Conservation (phyloP, 2,329 filamentous ascomycete genomes). For the Fusarium sp. region DNA sequence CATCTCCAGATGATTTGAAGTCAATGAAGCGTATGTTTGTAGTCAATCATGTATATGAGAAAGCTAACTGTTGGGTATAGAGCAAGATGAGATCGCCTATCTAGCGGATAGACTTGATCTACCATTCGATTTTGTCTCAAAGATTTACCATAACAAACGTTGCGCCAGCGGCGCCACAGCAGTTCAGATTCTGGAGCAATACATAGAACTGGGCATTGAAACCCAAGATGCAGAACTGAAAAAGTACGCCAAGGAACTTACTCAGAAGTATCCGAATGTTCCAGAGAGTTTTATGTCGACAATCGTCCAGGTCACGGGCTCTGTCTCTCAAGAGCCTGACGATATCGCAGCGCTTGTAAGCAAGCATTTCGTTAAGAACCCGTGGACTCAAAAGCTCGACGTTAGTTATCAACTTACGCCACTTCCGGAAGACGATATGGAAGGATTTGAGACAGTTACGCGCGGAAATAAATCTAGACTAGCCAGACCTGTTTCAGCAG, state of each 20-base stretch:
- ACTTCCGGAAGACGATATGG: slow-evolving; percentile 49
- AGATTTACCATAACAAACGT: slow-evolving; percentile 54
- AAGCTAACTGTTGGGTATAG: slow-evolving; percentile 32
- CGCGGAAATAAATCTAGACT: slow-evolving; percentile 25
- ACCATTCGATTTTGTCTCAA: slow-evolving; percentile 54
- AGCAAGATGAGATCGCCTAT: slow-evolving; percentile 56
- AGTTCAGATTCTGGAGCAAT: slow-evolving; percentile 57
- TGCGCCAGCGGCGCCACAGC: slow-evolving; percentile 55
- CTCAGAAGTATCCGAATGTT: slow-evolving; percentile 54
- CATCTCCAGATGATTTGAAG: slow-evolving; percentile 35
- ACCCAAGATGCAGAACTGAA: slow-evolving; percentile 47
- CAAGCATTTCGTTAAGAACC: slow-evolving; percentile 56
- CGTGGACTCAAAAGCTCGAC: slow-evolving; percentile 51
- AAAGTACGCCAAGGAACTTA: slow-evolving; percentile 49
- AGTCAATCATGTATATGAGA: not conserved
- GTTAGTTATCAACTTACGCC: slow-evolving; percentile 55
- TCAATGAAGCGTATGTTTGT: slow-evolving; percentile 48
- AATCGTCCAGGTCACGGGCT: slow-evolving; percentile 55
- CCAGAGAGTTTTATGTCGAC: slow-evolving; percentile 57
- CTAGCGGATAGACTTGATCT: slow-evolving; percentile 58
- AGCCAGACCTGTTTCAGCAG: slow-evolving; percentile 4
- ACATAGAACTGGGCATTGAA: slow-evolving; percentile 53
- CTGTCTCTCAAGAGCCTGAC: slow-evolving; percentile 49
- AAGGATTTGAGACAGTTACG: slow-evolving; percentile 38
- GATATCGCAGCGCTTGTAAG: slow-evolving; percentile 57